Percentiles rank a stretch among this genome's conserved stretches.
Conservation (phyloP, 2,329 filamentous ascomycete species). For the Pezicula neosporulosa region DNA sequence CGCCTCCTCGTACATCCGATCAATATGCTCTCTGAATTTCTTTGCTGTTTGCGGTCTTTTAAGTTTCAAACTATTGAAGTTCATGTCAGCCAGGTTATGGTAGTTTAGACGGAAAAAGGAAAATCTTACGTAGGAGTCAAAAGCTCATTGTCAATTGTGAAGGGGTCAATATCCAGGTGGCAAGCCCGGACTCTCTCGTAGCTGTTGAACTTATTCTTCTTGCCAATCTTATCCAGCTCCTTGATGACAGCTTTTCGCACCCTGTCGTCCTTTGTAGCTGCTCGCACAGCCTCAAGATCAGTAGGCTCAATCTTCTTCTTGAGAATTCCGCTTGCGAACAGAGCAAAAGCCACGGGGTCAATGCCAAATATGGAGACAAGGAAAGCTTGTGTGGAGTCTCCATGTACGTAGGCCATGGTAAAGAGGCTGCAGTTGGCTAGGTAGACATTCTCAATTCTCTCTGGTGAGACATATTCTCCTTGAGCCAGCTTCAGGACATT, state of each 20-base stretch:
- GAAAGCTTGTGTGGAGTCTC: conserved; percentile 76
- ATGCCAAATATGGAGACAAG: conserved; percentile 87
- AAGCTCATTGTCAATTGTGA: conserved; percentile 88
- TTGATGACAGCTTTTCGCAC: conserved; percentile 73
- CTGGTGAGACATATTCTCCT: conserved; percentile 96
- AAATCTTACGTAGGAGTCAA: conserved; percentile 76
- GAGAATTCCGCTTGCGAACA: conserved; percentile 74
- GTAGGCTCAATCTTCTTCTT: conserved; percentile 60
- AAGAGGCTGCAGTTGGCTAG: conserved; percentile 77
- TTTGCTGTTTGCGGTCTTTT: conserved; percentile 68
- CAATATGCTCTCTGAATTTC: conserved; percentile 29
- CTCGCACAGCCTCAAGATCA: conserved; percentile 65
- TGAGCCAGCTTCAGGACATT: conserved; percentile 98
- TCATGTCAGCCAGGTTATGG: neutral
- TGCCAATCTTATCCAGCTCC: conserved; percentile 74
- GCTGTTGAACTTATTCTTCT: conserved; percentile 84
- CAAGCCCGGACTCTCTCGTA: conserved; percentile 80
- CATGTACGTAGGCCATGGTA: conserved; percentile 83
- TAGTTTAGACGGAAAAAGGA: neutral
- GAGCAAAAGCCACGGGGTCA: conserved; percentile 78
- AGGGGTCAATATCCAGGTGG: conserved; percentile 79
- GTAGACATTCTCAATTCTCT: conserved; percentile 95
- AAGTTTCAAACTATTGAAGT: conserved; percentile 56
- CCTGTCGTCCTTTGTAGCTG: conserved; percentile 63
- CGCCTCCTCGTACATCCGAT: conserved; percentile 29